Conservation (phyloP, 2,329 filamentous ascomycete species). For the Aspergillus sojae region DNA sequence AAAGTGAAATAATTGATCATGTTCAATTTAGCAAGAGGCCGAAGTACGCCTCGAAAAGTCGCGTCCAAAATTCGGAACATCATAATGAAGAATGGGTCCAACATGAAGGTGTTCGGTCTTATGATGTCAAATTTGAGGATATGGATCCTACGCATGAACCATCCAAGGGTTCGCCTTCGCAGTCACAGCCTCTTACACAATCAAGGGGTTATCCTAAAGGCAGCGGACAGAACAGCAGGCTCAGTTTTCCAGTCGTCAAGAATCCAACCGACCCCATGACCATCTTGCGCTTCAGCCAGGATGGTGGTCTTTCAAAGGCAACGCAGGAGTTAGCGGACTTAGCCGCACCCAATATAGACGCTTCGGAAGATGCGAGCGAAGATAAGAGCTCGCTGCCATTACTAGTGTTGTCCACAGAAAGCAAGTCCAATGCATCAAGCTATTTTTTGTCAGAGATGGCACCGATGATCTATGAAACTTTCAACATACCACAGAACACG, state of each 20-base stretch:
- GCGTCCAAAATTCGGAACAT: neutral
- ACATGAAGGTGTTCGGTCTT: too few relatives aligned
- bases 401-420: conserved; percentile 24
- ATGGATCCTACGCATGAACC: neutral
- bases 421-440: conserved; percentile 14
- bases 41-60: neutral
- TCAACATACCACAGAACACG: conserved; percentile 28
- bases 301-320: conserved; percentile 57
- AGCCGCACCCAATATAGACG: conserved; percentile 9
- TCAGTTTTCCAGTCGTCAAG: conserved; percentile 77
- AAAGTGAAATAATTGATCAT: neutral
- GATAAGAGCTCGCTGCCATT: conserved; percentile 19
- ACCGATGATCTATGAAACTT: conserved; percentile 30
- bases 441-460: conserved; percentile 23
- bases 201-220: conserved; percentile 30
- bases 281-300: conserved; percentile 67
- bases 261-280: conserved; percentile 69
- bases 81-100: neutral
- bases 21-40: neutral
- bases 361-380: conserved; percentile 10
- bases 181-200: conserved; percentile 27
- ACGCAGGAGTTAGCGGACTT: conserved; percentile 18
- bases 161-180: conserved; percentile 17
- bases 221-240: conserved; percentile 44
- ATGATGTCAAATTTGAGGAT: neutral